A percentile compares a stretch with the other conserved stretches of the same genome.
These are phyloP conservation scores for Theobroma cacao DNA, from an alignment of 345 rosid species.

Conservation along the genomic window DNA sequence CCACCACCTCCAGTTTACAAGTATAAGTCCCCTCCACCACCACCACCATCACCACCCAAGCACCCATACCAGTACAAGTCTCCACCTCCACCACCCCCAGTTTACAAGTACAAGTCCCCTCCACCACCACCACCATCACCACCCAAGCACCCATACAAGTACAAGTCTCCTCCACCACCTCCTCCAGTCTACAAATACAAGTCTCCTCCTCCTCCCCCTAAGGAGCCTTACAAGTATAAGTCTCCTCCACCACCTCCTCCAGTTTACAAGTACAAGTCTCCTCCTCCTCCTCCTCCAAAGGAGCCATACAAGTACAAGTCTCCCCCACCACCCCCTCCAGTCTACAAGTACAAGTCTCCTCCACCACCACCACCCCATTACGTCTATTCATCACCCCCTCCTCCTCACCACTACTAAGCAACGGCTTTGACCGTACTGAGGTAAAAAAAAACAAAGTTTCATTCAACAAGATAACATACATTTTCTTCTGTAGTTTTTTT, in stretches of 20 bases:
- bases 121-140: conserved; percentile 21
- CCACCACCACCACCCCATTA: conserved; percentile 25
- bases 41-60: conserved; percentile 19
- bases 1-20: conserved; percentile 25
- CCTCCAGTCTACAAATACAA: conserved; percentile 8
- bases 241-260: conserved; percentile 32
- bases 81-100: conserved; percentile 19
- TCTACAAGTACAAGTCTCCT: background rate
- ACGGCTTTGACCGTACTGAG: background rate
- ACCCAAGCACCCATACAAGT: conserved; percentile 1
- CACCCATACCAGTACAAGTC: conserved; percentile 22
- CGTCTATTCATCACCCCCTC: conserved; percentile 41
- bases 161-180: conserved; percentile 33
- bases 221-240: conserved; percentile 12
- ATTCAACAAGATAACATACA: background rate
- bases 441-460: background rate
- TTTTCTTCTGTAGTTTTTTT: background rate
- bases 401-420: conserved; percentile 58
- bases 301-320: conserved; percentile 2
- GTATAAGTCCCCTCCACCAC: conserved; percentile 19
- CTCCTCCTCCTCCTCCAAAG: conserved; percentile 24
- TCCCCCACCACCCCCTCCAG: conserved; percentile 11
- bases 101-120: background rate
- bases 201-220: conserved; percentile 26
- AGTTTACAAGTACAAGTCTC: conserved; percentile 1